Base-by-base conservation (phyloP, 2,329 filamentous ascomycete genomes). In the Myriosclerotinia duriaeana region DNA sequence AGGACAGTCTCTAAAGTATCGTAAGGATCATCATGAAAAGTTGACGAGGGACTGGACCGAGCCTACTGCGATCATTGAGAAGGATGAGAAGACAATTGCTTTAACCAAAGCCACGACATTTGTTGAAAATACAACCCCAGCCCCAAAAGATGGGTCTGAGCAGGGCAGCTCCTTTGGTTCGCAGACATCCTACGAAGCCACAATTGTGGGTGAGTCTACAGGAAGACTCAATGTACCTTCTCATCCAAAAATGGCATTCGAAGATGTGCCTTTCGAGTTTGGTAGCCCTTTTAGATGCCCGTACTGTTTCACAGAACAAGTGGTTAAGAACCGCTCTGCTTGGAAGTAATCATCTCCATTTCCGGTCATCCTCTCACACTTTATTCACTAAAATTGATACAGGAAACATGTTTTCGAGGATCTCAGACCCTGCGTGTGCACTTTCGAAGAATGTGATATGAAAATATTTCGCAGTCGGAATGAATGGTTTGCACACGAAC, bases 391-490 rank as follows among this genome's bases (percentile, higher is more conserved):
- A 65, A 14, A 42, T 20, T 40, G 9, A 36, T 30, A 38, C 53
- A 65, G 53, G 22, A 72, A 70, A 46, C 76, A 78, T 66, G 74
- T 77, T 4, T 75, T 76, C n/a, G 68, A 69, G 15, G 77, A 78
- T 58, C 69, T 78, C 2, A 75, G 72, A 67, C 72, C 77, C 22
- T 78, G 78, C 54, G 72, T 78, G 0, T 78, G 77, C 69, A 78
- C 77, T 14, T 74, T 75, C 53, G 68, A 74, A 50, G 71, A 72
- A 42, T 78, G 77, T 46, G 68, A 74, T 1, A 46, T 73, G 34
- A 68, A 66, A 34, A 69, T 77, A 64, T 78, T 78, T 59, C 67
- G 66, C 5, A 74, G 71, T 58, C 69, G 73, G 1, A 69, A 74
- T 42, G 69, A 74, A 30, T 78, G 76, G 75, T 78, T 76, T 22